A percentile compares a stretch with the other conserved stretches of the same genome.
These are phyloP conservation scores for Cladosporium sphaerospermum DNA, from an alignment of 2,329 filamentous ascomycete genomes.

Conservation along the genomic window DNA sequence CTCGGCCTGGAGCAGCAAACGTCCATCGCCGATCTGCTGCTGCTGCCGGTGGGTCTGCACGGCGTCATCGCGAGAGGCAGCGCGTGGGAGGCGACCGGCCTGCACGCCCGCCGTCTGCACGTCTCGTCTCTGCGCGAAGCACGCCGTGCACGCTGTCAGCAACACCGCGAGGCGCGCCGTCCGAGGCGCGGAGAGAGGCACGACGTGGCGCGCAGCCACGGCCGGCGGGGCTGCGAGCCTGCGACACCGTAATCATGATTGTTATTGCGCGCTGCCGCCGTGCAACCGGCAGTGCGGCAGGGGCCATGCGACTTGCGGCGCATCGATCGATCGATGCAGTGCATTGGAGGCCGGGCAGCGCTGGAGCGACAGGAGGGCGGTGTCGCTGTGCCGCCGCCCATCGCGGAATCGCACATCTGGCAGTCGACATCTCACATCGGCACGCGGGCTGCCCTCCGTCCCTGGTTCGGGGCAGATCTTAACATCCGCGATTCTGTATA, in stretches of 20 bases:
- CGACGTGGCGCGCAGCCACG: too few relatives aligned
- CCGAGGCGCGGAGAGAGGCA: too few relatives aligned
- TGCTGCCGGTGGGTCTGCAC: not conserved
- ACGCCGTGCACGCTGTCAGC: too few relatives aligned
- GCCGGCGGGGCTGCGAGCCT: too few relatives aligned
- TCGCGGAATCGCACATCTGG: not conserved
- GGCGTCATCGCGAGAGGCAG: not conserved
- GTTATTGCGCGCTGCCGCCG: not conserved
- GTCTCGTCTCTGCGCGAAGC: too few relatives aligned
- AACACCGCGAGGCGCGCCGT: too few relatives aligned
- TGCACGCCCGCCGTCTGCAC: not conserved
- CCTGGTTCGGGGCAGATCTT: conserved; percentile 10
- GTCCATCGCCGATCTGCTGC: conserved; percentile 6
- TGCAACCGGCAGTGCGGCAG: not conserved
- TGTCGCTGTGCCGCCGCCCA: conserved; percentile 2
- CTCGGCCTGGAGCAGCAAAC: not conserved
- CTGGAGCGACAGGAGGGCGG: not conserved
- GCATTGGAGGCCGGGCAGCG: not conserved
- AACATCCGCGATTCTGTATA: not conserved
- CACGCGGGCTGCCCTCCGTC: not conserved
- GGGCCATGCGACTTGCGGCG: not conserved
- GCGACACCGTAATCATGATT: too few relatives aligned
- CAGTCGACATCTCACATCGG: not conserved
- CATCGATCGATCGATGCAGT: conserved; percentile 9
- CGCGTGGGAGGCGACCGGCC: too few relatives aligned